Evolutionary conservation across 1,284 basidiomycete genomes (phyloP).

Genomic region (Xerocomus subilludens): DNA sequence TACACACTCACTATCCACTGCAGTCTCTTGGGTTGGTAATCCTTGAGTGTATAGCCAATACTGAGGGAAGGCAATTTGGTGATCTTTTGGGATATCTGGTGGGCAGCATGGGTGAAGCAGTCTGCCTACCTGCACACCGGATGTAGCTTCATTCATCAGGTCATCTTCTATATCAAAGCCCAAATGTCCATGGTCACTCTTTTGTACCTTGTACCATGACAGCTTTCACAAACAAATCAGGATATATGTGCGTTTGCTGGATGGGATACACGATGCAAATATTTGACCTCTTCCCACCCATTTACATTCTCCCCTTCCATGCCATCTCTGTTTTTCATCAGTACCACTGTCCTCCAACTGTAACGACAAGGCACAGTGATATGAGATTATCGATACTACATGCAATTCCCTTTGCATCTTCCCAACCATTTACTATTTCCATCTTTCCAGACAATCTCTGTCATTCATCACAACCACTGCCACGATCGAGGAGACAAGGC

Average conservation of each 20-base stretch:
- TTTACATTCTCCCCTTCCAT: too few species aligned
- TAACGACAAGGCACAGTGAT: too few species aligned
- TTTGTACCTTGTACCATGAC: constrained; percentile 97
- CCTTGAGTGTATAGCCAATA: constrained; percentile 87
- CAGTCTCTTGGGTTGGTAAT: constrained; percentile 91
- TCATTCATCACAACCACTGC: too few species aligned
- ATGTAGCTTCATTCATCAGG: constrained; percentile 87
- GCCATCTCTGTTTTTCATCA: too few species aligned
- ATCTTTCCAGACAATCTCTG: too few species aligned
- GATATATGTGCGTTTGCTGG: constrained; percentile 93
- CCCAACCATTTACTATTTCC: too few species aligned
- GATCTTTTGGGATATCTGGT: constrained; percentile 92
- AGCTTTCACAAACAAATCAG: constrained; percentile 94
- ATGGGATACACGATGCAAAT: constrained; percentile 98
- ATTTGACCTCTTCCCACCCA: too few species aligned
- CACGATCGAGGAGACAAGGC: too few species aligned
- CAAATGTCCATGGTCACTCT: constrained; percentile 78
- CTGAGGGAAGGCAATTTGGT: constrained; percentile 86
- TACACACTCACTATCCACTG: constrained; percentile 99
- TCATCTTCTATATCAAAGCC: constrained; percentile 72
- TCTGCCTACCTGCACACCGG: constrained; percentile 92
- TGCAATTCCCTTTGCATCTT: too few species aligned
- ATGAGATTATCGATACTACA: too few species aligned
- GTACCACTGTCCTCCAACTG: too few species aligned
- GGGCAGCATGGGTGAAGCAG: constrained; percentile 98